A percentile compares a stretch with the other conserved stretches of the same genome.
These are phyloP conservation scores for Coemansia sp. DNA, from an alignment of 192 early-diverging fungal species.

Conservation along the genomic window DNA sequence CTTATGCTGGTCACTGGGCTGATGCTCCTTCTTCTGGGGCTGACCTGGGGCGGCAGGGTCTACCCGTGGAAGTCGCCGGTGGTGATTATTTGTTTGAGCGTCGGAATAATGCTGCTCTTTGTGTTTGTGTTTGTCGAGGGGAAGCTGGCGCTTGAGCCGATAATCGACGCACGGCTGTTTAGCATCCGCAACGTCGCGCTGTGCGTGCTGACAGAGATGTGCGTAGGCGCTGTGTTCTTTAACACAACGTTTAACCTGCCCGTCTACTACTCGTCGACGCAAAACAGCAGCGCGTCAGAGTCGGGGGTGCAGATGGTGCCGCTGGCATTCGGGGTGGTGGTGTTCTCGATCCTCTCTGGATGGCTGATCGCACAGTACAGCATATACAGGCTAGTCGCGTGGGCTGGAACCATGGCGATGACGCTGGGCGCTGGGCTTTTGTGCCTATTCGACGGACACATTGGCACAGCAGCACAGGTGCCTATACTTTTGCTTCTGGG, in stretches of 20 bases:
- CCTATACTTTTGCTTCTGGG: conserved; percentile 45
- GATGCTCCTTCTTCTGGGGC: conserved; percentile 64
- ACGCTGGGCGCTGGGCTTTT: conserved; percentile 45
- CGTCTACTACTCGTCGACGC: conserved; percentile 49
- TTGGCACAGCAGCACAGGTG: conserved; percentile 39
- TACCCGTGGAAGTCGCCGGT: conserved; percentile 67
- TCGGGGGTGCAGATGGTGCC: conserved; percentile 49
- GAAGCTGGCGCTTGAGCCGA: conserved; percentile 70
- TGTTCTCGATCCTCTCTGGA: conserved; percentile 38
- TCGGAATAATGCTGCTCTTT: conserved; percentile 56
- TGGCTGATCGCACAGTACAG: conserved; percentile 50
- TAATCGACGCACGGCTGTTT: conserved; percentile 67
- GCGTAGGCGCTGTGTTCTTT: conserved; percentile 50
- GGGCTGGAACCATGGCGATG: conserved; percentile 39
- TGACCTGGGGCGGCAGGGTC: conserved; percentile 70
- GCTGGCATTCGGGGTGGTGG: conserved; percentile 43
- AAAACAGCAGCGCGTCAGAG: conserved; percentile 48
- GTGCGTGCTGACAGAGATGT: conserved; percentile 44
- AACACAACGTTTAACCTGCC: conserved; percentile 54
- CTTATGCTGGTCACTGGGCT: conserved; percentile 60
- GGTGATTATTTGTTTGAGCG: conserved; percentile 58
- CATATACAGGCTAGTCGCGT: conserved; percentile 36
- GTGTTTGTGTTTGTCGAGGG: conserved; percentile 69
- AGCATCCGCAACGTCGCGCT: conserved; percentile 60
- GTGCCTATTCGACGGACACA: conserved; percentile 40